A percentile compares a stretch with the other conserved stretches of the same genome.
These are phyloP conservation scores for Syzygium grande DNA, from an alignment of 345 rosid species.

Conservation along the genomic window DNA sequence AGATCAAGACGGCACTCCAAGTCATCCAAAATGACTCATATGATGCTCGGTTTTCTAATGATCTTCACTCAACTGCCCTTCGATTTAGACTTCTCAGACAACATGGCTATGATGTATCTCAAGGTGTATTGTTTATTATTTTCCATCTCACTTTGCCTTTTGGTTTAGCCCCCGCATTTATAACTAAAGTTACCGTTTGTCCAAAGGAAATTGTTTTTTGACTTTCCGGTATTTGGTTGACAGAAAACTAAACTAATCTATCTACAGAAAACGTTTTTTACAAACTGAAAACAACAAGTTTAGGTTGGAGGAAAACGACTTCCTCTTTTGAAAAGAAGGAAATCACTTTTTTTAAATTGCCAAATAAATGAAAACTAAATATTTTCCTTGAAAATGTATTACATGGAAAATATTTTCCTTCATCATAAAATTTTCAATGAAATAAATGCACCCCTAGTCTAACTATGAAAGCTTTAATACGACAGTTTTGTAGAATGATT, in stretches of 20 bases:
- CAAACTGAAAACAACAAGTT: too few species aligned
- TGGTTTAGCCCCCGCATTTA: neutral
- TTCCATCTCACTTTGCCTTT: neutral
- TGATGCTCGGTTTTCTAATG: neutral
- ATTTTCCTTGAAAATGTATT: neutral
- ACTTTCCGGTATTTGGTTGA: neutral
- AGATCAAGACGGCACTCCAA: constrained; percentile 1
- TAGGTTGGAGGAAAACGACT: neutral
- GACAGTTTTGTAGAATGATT: neutral
- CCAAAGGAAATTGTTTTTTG: neutral
- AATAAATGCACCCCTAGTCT: neutral
- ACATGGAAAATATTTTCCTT: too few species aligned
- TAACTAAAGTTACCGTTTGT: neutral
- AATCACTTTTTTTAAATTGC: too few species aligned
- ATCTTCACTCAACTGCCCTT: constrained; percentile 4
- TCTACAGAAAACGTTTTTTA: too few species aligned
- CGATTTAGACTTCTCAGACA: constrained; percentile 14
- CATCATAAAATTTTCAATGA: neutral
- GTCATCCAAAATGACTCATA: neutral
- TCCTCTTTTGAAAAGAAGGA: neutral
- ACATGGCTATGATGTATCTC: constrained; percentile 8
- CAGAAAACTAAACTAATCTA: neutral
- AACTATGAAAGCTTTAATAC: neutral
- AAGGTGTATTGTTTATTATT: constrained; percentile 1
- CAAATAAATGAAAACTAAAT: too few species aligned